phyloP scores from a whole-genome alignment of 1,284 basidiomycete species.

The Ustilago crameri region DNA sequence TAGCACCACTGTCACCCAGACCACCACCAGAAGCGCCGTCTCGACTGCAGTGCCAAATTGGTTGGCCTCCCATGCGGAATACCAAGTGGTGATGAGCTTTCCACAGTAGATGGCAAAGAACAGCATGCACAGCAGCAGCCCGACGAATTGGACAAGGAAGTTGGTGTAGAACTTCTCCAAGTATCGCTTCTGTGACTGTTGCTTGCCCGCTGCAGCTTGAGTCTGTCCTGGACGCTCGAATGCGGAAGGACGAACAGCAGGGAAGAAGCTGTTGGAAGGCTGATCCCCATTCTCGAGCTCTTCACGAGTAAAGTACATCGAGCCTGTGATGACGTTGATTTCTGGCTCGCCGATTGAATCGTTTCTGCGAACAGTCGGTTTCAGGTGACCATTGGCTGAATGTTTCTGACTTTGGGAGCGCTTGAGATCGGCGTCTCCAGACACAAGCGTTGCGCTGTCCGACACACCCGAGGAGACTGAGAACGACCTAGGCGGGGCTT shows the following conservation, averaged over 20 bases:
- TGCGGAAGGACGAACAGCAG: slow-evolving; percentile 24
- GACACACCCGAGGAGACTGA: slow-evolving; percentile 23
- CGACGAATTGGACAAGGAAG: slow-evolving; percentile 28
- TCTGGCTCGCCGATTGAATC: not conserved
- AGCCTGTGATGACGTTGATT: slow-evolving; percentile 10
- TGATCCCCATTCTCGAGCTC: slow-evolving; percentile 26
- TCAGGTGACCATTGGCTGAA: not conserved
- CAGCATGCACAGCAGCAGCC: slow-evolving; percentile 18
- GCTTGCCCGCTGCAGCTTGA: slow-evolving; percentile 5
- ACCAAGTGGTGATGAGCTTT: slow-evolving; percentile 28
- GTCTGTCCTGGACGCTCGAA: slow-evolving; percentile 20
- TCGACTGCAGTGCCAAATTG: slow-evolving; percentile 8
- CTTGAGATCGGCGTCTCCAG: slow-evolving; percentile 9
- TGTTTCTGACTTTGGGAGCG: slow-evolving; percentile 4
- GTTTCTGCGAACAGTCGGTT: not conserved
- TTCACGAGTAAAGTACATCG: slow-evolving; percentile 28
- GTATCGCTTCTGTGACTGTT: slow-evolving; percentile 28
- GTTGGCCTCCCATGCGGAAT: slow-evolving; percentile 36
- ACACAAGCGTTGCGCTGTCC: slow-evolving; percentile 24
- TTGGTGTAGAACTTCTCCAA: slow-evolving; percentile 38
- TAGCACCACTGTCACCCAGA: slow-evolving; percentile 25
- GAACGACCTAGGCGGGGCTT: slow-evolving; percentile 18
- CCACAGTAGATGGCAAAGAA: slow-evolving; percentile 31
- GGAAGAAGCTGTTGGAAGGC: slow-evolving; percentile 34
- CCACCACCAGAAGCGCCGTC: slow-evolving; percentile 17